Percentiles rank a stretch among this genome's conserved stretches.
These are phyloP conservation scores for Cicer bijugum DNA, from an alignment of 306 rosid genomes.

Conservation along the genomic window DNA sequence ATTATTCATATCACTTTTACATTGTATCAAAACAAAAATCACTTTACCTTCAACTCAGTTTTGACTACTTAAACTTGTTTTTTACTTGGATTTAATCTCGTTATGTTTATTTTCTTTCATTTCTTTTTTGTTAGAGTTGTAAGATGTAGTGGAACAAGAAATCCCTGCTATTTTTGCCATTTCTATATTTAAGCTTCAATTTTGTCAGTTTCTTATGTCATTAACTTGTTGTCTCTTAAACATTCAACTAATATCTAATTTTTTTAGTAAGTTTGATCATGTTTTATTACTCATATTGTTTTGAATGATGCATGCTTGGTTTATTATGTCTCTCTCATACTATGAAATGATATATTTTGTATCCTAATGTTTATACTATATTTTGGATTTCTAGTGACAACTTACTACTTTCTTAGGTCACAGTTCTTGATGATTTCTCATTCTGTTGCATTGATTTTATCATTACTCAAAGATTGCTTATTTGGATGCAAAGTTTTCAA, in stretches of 20 bases:
- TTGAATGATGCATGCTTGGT: slow-evolving; percentile 29
- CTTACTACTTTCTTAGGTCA: slow-evolving; percentile 31
- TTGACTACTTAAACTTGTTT: not conserved
- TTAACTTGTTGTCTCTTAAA: slow-evolving; percentile 16
- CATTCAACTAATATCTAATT: not conserved
- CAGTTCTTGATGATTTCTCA: slow-evolving; percentile 35
- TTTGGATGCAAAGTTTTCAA: slow-evolving; percentile 30
- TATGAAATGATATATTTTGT: not conserved
- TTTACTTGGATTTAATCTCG: slow-evolving; percentile 5
- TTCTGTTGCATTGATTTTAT: slow-evolving; percentile 32
- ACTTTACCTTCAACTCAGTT: no score
- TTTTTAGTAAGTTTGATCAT: slow-evolving; percentile 16
- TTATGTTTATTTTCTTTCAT: not conserved
- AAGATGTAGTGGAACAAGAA: slow-evolving; percentile 19
- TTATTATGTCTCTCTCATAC: slow-evolving; percentile 2
- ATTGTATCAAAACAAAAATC: no score
- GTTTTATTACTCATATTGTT: slow-evolving; percentile 24
- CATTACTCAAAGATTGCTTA: not conserved
- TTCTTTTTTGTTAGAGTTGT: slow-evolving; percentile 25
- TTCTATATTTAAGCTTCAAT: slow-evolving; percentile 18
- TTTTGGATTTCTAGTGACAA: slow-evolving; percentile 8
- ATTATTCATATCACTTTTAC: no score
- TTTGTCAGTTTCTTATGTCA: slow-evolving; percentile 6
- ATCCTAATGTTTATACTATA: slow-evolving; percentile 9
- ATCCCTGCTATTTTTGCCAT: not conserved